phyloP scores from a whole-genome alignment of 2,329 filamentous ascomycete species.

The Penicillium sp. region DNA sequence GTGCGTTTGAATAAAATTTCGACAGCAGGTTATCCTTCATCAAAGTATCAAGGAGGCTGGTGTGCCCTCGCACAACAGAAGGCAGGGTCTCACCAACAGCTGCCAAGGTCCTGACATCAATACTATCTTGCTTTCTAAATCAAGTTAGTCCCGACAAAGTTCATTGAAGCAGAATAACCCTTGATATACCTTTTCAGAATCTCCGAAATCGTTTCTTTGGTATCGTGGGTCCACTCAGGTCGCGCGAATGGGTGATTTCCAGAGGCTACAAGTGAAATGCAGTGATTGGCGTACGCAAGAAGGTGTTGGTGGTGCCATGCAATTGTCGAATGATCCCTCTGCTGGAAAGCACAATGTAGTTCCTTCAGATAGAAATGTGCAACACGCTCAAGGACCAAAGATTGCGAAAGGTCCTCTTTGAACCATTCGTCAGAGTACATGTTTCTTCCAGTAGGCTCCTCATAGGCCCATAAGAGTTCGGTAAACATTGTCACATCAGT shows the following conservation, averaged over 20 bases:
- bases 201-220: conserved; percentile 1
- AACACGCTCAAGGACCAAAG: conserved; percentile 16
- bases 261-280: conserved; percentile 7
- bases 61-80: conserved; percentile 33
- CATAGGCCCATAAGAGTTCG: conserved; percentile 15
- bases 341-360: neutral
- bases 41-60: conserved; percentile 40
- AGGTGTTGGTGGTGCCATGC: conserved; percentile 12
- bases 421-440: neutral
- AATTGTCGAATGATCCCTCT: neutral
- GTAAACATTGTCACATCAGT: conserved; percentile 22
- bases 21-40: conserved; percentile 35
- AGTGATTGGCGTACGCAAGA: conserved; percentile 14
- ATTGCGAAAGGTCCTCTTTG: neutral
- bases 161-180: no score
- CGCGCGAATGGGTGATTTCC: conserved; percentile 9
- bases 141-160: neutral
- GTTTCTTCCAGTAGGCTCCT: conserved; percentile 8
- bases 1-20: conserved; percentile 31
- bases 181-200: conserved; percentile 9
- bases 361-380: conserved; percentile 20
- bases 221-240: conserved; percentile 14
- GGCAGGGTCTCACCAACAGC: conserved; percentile 36
- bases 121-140: conserved; percentile 3
- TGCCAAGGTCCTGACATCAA: conserved; percentile 12